Percentiles rank a stretch among this genome's conserved stretches.
Conservation (phyloP, 495 filamentous ascomycete species). For the Aspergillus haitiensis region DNA sequence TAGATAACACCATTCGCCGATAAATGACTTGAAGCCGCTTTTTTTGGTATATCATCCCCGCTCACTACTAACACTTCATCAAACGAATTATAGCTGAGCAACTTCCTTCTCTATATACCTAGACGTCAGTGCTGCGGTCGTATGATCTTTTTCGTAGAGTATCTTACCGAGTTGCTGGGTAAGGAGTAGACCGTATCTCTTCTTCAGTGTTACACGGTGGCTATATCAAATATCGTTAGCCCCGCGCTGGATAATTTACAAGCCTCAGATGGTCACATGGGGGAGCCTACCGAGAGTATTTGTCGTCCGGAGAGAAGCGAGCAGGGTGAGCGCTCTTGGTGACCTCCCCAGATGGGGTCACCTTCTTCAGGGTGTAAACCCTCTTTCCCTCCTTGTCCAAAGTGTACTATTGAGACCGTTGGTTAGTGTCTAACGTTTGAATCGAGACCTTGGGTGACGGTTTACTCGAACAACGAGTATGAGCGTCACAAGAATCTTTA, state of each 20-base stretch:
- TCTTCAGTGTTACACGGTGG: constrained; percentile 90
- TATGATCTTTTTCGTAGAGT: not conserved
- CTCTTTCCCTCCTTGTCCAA: constrained; percentile 75
- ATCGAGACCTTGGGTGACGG: not conserved
- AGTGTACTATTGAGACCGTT: constrained; percentile 58
- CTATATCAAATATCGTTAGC: constrained; percentile 38
- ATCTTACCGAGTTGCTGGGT: constrained; percentile 67
- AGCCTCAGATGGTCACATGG: not conserved
- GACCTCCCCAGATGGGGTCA: constrained; percentile 63
- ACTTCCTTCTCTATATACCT: constrained; percentile 29
- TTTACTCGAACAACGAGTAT: not conserved
- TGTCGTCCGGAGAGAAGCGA: constrained; percentile 95
- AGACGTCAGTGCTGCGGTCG: constrained; percentile 16
- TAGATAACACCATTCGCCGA: constrained; percentile 51
- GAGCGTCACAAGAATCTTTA: not conserved
- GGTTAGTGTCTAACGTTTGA: constrained; percentile 10
- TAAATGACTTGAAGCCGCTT: constrained; percentile 33
- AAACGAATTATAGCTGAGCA: constrained; percentile 32
- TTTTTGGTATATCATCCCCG: constrained; percentile 33
- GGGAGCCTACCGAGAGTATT: constrained; percentile 73
- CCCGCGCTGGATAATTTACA: not conserved
- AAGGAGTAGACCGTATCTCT: constrained; percentile 81
- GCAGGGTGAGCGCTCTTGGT: constrained; percentile 97
- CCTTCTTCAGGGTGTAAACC: constrained; percentile 69
- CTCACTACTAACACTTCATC: constrained; percentile 6